Evolutionary conservation across 225 moss, liverwort and hornwort species (phyloP).

Genomic region (Polytrichum formosum): DNA sequence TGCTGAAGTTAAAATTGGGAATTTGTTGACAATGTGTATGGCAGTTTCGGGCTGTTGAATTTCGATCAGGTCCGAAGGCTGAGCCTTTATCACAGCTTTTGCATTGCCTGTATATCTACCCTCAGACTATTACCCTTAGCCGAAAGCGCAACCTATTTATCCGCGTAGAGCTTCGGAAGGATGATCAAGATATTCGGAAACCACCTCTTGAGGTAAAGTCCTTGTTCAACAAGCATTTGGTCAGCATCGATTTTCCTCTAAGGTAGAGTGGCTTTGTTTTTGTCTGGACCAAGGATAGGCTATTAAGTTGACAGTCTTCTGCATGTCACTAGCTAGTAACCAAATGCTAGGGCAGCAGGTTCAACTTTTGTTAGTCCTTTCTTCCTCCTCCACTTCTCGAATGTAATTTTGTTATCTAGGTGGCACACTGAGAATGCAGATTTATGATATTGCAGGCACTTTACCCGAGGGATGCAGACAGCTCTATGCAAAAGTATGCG

Average conservation of each 20-base stretch:
- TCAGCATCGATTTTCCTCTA: not conserved
- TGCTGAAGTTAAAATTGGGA: too few species aligned
- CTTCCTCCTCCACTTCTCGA: too few species aligned
- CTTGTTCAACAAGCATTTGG: slow-evolving; percentile 1
- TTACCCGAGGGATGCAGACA: slow-evolving; percentile 78
- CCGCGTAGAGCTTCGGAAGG: slow-evolving; percentile 91
- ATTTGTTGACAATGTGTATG: slow-evolving; percentile 18
- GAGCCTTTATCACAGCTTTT: slow-evolving; percentile 88
- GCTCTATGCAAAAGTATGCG: slow-evolving; percentile 91
- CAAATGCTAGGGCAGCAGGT: too few species aligned
- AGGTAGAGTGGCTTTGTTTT: too few species aligned
- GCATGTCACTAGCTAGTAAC: too few species aligned
- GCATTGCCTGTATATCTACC: slow-evolving; percentile 94
- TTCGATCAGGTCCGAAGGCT: slow-evolving; percentile 78
- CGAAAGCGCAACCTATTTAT: slow-evolving; percentile 92
- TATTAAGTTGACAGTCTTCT: too few species aligned
- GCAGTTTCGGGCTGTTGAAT: slow-evolving; percentile 97
- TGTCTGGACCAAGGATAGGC: too few species aligned
- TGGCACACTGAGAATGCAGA: not conserved
- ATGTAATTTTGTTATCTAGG: too few species aligned
- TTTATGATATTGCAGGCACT: slow-evolving; percentile 59
- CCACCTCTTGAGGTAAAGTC: slow-evolving; percentile 76
- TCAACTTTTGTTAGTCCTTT: too few species aligned
- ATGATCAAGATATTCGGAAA: slow-evolving; percentile 86
- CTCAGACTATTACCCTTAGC: slow-evolving; percentile 84